Percentiles rank a stretch among this genome's conserved stretches.
Evolutionary conservation across 106 monocot genomes (phyloP).

Genomic region (Dendrobium chrysotoxum): DNA sequence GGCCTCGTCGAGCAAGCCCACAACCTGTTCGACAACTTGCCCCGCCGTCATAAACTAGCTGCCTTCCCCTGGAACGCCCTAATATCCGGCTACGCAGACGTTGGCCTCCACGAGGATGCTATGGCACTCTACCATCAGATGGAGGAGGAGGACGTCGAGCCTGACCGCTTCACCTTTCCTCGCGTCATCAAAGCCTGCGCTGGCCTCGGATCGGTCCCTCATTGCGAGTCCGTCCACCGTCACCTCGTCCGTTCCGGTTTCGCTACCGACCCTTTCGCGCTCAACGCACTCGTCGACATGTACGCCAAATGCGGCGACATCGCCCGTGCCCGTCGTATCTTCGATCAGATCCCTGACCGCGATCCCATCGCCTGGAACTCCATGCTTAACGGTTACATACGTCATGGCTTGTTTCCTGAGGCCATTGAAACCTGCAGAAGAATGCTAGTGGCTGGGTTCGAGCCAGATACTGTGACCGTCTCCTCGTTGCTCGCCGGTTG

Average conservation of each 20-base stretch:
- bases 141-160: conserved; percentile 62
- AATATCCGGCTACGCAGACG: conserved; percentile 49
- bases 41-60: conserved; percentile 7
- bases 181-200: conserved; percentile 76
- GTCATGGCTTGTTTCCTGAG: conserved; percentile 48
- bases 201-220: conserved; percentile 36
- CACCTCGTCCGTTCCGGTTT: conserved; percentile 50
- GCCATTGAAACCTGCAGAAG: conserved; percentile 25
- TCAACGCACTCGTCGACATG: conserved; percentile 72
- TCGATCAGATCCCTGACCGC: conserved; percentile 32
- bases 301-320: conserved; percentile 91
- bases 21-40: conserved; percentile 71
- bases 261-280: conserved; percentile 38
- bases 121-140: conserved; percentile 77
- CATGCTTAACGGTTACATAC: conserved; percentile 50
- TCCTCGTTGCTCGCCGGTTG: conserved; percentile 41
- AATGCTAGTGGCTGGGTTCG: conserved; percentile 31
- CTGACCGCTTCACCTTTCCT: conserved; percentile 73
- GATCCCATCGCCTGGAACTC: conserved; percentile 63
- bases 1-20: conserved; percentile 48
- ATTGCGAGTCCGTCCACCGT: conserved; percentile 56
- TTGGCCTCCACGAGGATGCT: conserved; percentile 52
- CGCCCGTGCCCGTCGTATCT: conserved; percentile 26
- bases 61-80: conserved; percentile 75
- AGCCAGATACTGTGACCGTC: conserved; percentile 47